Base-by-base conservation (phyloP, 2,329 filamentous ascomycete genomes). In the Phaeosphaeriaceae sp. region DNA sequence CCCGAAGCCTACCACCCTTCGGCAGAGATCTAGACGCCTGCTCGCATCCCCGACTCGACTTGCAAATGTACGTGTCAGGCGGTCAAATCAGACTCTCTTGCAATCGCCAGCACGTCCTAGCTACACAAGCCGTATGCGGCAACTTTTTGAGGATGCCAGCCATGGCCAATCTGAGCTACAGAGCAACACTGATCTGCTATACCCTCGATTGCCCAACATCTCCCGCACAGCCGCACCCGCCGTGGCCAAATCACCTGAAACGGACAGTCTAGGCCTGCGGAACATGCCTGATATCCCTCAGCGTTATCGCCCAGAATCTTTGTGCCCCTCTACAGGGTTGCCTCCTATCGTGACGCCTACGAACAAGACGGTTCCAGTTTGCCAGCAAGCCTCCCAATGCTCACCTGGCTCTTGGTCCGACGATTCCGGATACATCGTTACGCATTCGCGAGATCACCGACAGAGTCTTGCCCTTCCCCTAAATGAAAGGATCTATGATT, bases 31-130 rank as follows among this genome's bases (percentile, higher is more conserved):
- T 13, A 25, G 21, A 22, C 48, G 48, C 7, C 25, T 51, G 45
- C 48, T 33, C 47, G 13, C 27, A 11, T 64, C 63, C 17, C 53
- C 60, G 11, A 42, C 51, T 3, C 53, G 49, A 21, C 46, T 36
- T 42, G 64, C 70, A 17, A 74, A 73, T 48, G 53, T 69, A n/a
- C 58, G 72, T 36, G 51, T 65, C 21, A 69, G 71, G 24, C 72
- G 73, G 1, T 50, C 58, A 7, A 56, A 65, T 9, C 58, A 61
- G 1, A 47, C 59, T 15, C 48, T 75, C 19, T 51, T 73, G 15
- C 60, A 58, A 27, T 75, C 72, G 3, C 74, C 74, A 21, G 72
- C 73, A 20, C 67, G 73, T 27, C 57, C 60, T n/a, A 68, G 72
- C 4, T 63, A 76, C 57, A 55, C 66, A 3, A 64, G 53, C 17